A percentile compares a stretch with the other conserved stretches of the same genome.
These are phyloP conservation scores for Eucalyptus grandis DNA, from an alignment of 345 rosid genomes.

Conservation along the genomic window DNA sequence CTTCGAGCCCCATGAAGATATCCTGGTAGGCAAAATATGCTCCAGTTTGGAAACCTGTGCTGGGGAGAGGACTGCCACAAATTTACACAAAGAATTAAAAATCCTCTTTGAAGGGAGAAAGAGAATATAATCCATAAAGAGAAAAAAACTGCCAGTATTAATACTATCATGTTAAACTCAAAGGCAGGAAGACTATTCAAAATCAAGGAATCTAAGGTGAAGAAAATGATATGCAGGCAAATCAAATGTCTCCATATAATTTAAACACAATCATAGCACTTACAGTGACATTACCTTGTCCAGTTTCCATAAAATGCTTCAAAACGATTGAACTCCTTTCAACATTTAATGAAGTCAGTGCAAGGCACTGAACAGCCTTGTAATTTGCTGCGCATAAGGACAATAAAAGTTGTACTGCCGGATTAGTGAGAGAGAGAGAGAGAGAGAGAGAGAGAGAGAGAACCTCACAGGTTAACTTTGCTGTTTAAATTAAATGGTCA, in stretches of 20 bases:
- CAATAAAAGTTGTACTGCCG: background rate
- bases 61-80: conserved; percentile 64
- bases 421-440: background rate
- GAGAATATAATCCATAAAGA: background rate
- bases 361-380: conserved; percentile 87
- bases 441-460: background rate
- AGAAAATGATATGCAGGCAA: background rate
- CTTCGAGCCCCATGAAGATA: conserved; percentile 23
- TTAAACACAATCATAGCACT: background rate
- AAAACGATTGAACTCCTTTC: conserved; percentile 74
- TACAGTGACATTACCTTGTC: conserved; percentile 42
- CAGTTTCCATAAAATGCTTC: conserved; percentile 48
- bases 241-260: background rate
- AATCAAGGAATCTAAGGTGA: background rate
- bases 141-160: background rate
- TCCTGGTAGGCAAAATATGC: conserved; percentile 57
- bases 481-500: background rate
- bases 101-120: background rate
- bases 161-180: background rate
- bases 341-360: conserved; percentile 59
- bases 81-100: conserved; percentile 1
- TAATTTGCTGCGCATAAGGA: conserved; percentile 52
- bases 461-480: background rate
- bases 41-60: conserved; percentile 67
- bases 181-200: background rate